Base-by-base conservation (phyloP, 1,139 yeast species). In the Kodamaea arcana region DNA sequence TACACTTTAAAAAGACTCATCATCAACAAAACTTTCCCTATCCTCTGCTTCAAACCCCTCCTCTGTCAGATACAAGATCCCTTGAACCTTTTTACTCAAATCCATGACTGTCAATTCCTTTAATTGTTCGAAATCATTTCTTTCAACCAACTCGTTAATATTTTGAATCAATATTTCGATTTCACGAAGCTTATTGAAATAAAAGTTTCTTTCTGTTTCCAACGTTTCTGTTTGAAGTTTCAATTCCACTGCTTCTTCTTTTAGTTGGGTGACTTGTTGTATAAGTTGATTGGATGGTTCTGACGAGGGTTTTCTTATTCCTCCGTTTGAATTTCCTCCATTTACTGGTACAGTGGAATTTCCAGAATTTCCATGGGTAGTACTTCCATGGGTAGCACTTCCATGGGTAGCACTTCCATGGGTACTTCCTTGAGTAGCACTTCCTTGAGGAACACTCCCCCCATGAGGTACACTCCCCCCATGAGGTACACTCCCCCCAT, bases 131-230 rank as follows among this genome's bases (percentile, higher is more conserved):
- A 53, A 48, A 24, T 62, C 59, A 20, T 51, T 54, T 35, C 52
- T 49, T n/a, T 56, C 60, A 9, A 48, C 50, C 31, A 45, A 32
- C 35, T 78, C 84, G 37, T 72, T 73, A 12, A 83, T 73, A 24
- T 80, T 73, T 51, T 83, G 88, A 15, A 83, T 75, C 34, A 90
- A 61, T 23, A 87, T 78, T 58, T 92, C 98, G 41, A 92, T 85
- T 41, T 84, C 95, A 42, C 96, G 75, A 35, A 92, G 68, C 60
- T 92, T 92, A 50, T 83, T 82, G 60, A 86, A 92, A 58, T 92
- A 92, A 51, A 92, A 88, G 53, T 86, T 84, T 41, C 97, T 75
- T 54, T 94, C 98, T 61, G 72, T 72, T 48, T 80, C 84, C 39
- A 85, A 65, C 20, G 79, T 75, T 35, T 76, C 79, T 22, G 76